Evolutionary conservation across 2,329 filamentous ascomycete genomes (phyloP), one percentile per base, ranked within the genome.

Genomic region (Monilinia vaccinii-corymbosi): DNA sequence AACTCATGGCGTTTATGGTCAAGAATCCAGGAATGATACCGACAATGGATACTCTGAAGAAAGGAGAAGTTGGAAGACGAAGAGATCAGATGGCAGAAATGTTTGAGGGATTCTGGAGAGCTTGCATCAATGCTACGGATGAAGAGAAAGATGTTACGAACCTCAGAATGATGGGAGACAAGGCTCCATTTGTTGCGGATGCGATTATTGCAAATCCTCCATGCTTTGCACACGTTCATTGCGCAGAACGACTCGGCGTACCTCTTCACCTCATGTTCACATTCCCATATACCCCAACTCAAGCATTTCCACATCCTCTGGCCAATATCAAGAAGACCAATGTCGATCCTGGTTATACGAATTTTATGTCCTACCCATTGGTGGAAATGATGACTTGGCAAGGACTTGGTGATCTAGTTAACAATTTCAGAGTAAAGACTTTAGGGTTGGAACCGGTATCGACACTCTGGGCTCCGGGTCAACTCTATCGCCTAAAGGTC

Each of bases 301-400:
- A 85, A 59, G 79, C 83, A 0, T 93, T 93, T 64, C 70, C 70
- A 0, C 89, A 93, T 70, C 89, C 89, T 0, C 72, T 93, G 53
- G 88, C 88, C 11, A 90, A 84, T 68, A 86, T 93, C 72, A 88
- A 86, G 68, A 81, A 80, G 62, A 84, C 81, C 18, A 89, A 90
- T 64, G 81, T 90, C 10, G 87, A 91, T 66, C 78, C 81, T 1
- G 83, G 82, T 23, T 89, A 89, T 69, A 84, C 86, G 14, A 94
- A 93, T 72, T 91, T 89, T 69, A 89, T 93, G 71, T 87, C 83
- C 1, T 94, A 92, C 69, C 85, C 87, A 0, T 74, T 93, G 40
- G 87, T 93, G 1, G 89, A 93, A 70, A 87, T 90, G 82, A 89
- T 93, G 81, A 88, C 91, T 1, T 96, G 91, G 91, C 91, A 96